Conservation (phyloP, 257 asterid genomes). For the Striga asiatica region DNA sequence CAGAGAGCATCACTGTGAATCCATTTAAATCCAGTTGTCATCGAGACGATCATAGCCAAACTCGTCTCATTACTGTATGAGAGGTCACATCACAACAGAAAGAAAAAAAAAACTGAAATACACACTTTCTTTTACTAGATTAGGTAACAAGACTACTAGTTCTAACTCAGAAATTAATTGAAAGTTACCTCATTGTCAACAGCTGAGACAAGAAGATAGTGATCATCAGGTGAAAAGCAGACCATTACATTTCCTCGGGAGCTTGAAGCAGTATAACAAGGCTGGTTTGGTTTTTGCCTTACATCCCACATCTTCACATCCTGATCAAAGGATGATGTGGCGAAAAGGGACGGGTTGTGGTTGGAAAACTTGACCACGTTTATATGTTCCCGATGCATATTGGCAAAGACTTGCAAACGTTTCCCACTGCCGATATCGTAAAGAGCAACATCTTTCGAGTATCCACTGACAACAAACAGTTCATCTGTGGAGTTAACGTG, state of each 20-base stretch:
- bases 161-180: background rate
- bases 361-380: slow-evolving; percentile 90
- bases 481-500: slow-evolving; percentile 89
- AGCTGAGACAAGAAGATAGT: slow-evolving; percentile 87
- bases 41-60: background rate
- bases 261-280: slow-evolving; percentile 81
- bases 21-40: background rate
- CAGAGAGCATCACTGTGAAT: slow-evolving; percentile 1
- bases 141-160: background rate
- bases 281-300: slow-evolving; percentile 60
- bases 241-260: slow-evolving; percentile 89
- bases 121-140: slow-evolving; percentile 1
- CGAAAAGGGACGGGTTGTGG: slow-evolving; percentile 80
- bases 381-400: slow-evolving; percentile 81
- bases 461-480: slow-evolving; percentile 88
- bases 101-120: slow-evolving; percentile 1
- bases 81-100: slow-evolving; percentile 2
- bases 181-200: slow-evolving; percentile 85
- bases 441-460: slow-evolving; percentile 72
- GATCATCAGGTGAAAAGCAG: slow-evolving; percentile 93
- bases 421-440: slow-evolving; percentile 70
- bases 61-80: background rate
- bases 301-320: slow-evolving; percentile 93
- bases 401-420: slow-evolving; percentile 62
- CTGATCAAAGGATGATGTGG: slow-evolving; percentile 86